Conservation (phyloP, 345 rosid genomes). For the Crucihimalaya himalaica region DNA sequence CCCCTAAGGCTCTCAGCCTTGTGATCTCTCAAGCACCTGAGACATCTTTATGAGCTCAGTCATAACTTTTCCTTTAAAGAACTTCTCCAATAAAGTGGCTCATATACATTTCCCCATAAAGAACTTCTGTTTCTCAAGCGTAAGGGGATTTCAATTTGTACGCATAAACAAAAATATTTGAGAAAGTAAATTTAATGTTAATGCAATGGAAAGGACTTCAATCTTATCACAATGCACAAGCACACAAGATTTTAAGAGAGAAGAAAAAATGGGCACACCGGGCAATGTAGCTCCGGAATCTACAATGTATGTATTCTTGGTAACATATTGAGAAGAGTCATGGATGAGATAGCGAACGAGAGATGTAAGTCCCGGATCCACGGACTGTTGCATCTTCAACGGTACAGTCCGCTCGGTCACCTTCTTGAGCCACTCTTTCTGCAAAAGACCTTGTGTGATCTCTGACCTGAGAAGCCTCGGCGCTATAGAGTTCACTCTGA, state of each 20-base stretch:
- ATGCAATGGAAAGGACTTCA: too few species aligned
- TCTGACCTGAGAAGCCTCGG: constrained; percentile 73
- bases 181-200: too few species aligned
- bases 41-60: too few species aligned
- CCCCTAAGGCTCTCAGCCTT: too few species aligned
- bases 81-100: too few species aligned
- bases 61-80: too few species aligned
- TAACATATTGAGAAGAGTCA: constrained; percentile 55
- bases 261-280: constrained; percentile 62
- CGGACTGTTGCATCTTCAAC: constrained; percentile 43
- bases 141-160: too few species aligned
- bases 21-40: too few species aligned
- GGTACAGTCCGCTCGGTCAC: constrained; percentile 47
- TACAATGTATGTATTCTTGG: constrained; percentile 62
- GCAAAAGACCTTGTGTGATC: constrained; percentile 59
- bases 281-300: constrained; percentile 66
- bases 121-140: too few species aligned
- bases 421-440: constrained; percentile 55
- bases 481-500: constrained; percentile 71
- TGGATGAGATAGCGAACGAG: constrained; percentile 64
- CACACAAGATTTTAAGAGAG: constrained; percentile 16
- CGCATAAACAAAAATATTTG: too few species aligned
- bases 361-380: constrained; percentile 66
- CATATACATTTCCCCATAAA: too few species aligned
- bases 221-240: too few species aligned